Evolutionary conservation across 2,329 filamentous ascomycete species (phyloP).

Genomic region (Sarocladiaceae sp.): DNA sequence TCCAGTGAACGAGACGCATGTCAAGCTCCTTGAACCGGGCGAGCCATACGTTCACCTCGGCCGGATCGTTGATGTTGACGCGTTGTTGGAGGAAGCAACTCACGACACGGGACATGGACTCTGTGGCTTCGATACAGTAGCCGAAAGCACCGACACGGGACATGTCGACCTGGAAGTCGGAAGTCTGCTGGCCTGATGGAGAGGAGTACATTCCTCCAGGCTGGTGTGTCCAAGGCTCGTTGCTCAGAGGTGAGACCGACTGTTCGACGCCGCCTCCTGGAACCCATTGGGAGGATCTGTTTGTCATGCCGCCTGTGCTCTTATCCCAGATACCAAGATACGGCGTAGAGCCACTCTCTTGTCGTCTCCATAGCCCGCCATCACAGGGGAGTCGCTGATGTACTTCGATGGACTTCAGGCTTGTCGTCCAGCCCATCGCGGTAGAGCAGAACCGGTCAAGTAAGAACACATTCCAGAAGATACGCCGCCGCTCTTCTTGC

Average conservation of each 20-base stretch:
- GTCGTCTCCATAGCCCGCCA: constrained; percentile 31
- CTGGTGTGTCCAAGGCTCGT: not conserved
- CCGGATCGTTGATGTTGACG: constrained; percentile 26
- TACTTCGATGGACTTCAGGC: constrained; percentile 29
- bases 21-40: constrained; percentile 39
- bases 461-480: constrained; percentile 36
- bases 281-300: constrained; percentile 21
- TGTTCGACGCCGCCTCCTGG: constrained; percentile 15
- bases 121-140: constrained; percentile 36
- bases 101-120: constrained; percentile 33
- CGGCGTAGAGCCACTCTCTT: constrained; percentile 27
- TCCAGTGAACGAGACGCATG: constrained; percentile 31
- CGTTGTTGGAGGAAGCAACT: constrained; percentile 35
- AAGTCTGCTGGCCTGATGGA: constrained; percentile 9
- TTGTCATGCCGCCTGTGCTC: constrained; percentile 24
- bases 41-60: constrained; percentile 31
- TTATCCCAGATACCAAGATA: constrained; percentile 36
- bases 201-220: constrained; percentile 2
- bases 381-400: constrained; percentile 31
- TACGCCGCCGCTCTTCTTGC: constrained; percentile 29
- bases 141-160: constrained; percentile 34
- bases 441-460: constrained; percentile 35
- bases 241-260: not conserved
- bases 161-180: constrained; percentile 19
- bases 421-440: constrained; percentile 31